Percentiles rank a stretch among this genome's conserved stretches.
Evolutionary conservation across 495 filamentous ascomycete genomes (phyloP).

Genomic region (Daldinia concentrica): DNA sequence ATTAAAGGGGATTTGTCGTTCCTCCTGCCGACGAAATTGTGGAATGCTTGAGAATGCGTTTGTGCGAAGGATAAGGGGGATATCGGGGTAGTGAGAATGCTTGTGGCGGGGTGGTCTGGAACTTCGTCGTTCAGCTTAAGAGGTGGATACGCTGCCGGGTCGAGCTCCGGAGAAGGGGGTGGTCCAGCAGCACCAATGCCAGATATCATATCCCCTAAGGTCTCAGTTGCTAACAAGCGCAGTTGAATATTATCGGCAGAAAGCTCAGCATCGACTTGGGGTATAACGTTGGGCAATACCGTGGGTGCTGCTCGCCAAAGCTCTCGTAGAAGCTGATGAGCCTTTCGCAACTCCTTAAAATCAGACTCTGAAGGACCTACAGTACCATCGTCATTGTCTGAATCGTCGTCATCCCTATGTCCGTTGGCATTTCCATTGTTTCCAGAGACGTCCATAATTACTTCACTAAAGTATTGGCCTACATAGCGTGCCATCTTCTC

Average conservation of each 20-base stretch:
- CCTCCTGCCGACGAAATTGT: slow-evolving; percentile 80
- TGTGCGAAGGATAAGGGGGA: slow-evolving; percentile 87
- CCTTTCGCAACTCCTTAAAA: slow-evolving; percentile 85
- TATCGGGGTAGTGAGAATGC: slow-evolving; percentile 77
- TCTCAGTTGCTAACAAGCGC: slow-evolving; percentile 87
- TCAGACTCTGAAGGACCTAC: slow-evolving; percentile 79
- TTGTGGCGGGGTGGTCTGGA: slow-evolving; percentile 57
- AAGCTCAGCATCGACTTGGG: slow-evolving; percentile 91
- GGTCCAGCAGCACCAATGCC: slow-evolving; percentile 91
- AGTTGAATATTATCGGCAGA: slow-evolving; percentile 88
- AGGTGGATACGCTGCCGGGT: slow-evolving; percentile 83
- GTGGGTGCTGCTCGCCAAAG: slow-evolving; percentile 92
- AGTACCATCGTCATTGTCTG: slow-evolving; percentile 73
- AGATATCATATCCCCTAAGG: slow-evolving; percentile 90
- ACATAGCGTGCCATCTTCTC: slow-evolving; percentile 95
- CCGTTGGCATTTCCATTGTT: slow-evolving; percentile 59
- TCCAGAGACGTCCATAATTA: slow-evolving; percentile 87
- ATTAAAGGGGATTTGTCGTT: slow-evolving; percentile 86
- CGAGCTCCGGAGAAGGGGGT: slow-evolving; percentile 73
- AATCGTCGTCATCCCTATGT: slow-evolving; percentile 65
- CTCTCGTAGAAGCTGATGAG: slow-evolving; percentile 87
- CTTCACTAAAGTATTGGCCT: slow-evolving; percentile 96
- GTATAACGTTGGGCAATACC: slow-evolving; percentile 91
- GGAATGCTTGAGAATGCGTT: slow-evolving; percentile 77
- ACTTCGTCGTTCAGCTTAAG: slow-evolving; percentile 69